Conservation (phyloP, 176 grass and related monocot genomes). For the Oryza coarctata region DNA sequence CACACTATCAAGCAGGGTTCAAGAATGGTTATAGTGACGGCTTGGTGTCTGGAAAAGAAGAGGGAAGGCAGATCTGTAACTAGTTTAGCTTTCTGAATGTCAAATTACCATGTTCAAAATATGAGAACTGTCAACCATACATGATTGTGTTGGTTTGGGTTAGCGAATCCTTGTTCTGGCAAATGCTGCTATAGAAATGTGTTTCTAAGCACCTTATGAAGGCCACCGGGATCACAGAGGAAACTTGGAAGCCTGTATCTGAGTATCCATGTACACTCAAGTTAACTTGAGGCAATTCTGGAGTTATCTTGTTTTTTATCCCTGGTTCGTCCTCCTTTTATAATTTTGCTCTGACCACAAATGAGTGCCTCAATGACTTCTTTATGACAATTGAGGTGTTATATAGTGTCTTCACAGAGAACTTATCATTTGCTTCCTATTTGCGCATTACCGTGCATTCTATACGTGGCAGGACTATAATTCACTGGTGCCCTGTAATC, state of each 20-base stretch:
- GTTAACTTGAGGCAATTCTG: not conserved
- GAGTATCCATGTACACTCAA: not conserved
- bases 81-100: not conserved
- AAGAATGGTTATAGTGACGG: constrained; percentile 69
- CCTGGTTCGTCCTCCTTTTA: not conserved
- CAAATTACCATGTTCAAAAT: constrained; percentile 6
- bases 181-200: not conserved
- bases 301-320: not conserved
- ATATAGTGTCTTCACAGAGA: no score
- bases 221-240: not conserved
- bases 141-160: not conserved
- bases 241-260: not conserved
- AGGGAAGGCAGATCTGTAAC: constrained; percentile 59
- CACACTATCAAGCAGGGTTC: constrained; percentile 64
- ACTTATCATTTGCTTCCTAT: no score
- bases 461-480: no score
- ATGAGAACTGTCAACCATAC: not conserved
- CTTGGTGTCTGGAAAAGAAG: constrained; percentile 60
- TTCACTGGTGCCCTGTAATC: no score
- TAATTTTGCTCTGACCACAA: not conserved
- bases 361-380: no score
- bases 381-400: no score
- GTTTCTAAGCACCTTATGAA: not conserved
- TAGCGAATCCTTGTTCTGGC: not conserved
- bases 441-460: no score